Conservation (phyloP, 2,329 filamentous ascomycete species). For the Alternaria sp. region DNA sequence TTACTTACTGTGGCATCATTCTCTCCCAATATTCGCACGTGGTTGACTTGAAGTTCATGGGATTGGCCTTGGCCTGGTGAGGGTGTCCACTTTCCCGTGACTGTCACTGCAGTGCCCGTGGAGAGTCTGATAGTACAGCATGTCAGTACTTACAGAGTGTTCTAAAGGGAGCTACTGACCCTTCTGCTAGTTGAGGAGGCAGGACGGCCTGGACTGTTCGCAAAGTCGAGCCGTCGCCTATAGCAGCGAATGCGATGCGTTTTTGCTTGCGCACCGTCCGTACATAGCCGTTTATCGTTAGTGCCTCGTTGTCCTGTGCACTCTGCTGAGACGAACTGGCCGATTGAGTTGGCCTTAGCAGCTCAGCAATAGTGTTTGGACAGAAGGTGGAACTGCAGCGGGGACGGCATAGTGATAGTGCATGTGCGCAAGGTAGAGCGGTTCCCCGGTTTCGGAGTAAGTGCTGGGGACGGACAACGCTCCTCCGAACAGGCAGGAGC, state of each 20-base stretch:
- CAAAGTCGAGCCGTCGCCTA: conserved; percentile 86
- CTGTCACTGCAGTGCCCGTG: conserved; percentile 78
- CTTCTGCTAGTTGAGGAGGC: conserved; percentile 71
- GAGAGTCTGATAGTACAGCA: conserved; percentile 65
- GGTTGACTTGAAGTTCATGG: conserved; percentile 79
- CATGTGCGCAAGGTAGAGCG: conserved; percentile 21
- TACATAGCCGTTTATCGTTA: conserved; percentile 75
- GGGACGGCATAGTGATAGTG: conserved; percentile 23
- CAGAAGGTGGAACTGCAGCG: conserved; percentile 41
- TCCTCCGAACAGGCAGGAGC: conserved; percentile 29
- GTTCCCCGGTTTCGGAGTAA: conserved; percentile 22
- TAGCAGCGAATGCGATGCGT: conserved; percentile 77
- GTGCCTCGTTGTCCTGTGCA: conserved; percentile 28
- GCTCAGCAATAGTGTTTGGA: conserved; percentile 48
- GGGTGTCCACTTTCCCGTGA: conserved; percentile 77
- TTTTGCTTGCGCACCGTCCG: conserved; percentile 89
- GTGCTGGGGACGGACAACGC: conserved; percentile 27
- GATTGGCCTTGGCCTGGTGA: conserved; percentile 73
- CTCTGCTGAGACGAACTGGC: conserved; percentile 55
- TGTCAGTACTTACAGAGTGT: conserved; percentile 20
- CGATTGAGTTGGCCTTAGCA: conserved; percentile 62
- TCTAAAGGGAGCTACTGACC: conserved; percentile 61
- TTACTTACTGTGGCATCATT: conserved; percentile 77
- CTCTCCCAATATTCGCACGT: conserved; percentile 73
- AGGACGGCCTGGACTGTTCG: conserved; percentile 81